Base-by-base conservation (phyloP, 208 protist species). In the Crithidia mellificae region DNA sequence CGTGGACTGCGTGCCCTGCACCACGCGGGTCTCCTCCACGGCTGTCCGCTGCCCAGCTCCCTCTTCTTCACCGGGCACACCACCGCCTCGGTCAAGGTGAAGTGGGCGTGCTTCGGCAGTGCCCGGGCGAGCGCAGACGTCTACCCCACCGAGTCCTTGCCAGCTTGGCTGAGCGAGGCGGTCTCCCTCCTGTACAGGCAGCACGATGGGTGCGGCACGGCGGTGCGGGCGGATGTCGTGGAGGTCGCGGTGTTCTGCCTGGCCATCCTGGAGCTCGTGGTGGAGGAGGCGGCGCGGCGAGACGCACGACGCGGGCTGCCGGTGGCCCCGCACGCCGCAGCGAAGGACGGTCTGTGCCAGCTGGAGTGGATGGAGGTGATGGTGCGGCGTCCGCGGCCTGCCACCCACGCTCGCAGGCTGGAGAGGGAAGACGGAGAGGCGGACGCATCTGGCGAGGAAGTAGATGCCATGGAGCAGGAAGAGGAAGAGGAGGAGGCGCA, bases 61-160 rank as follows among this genome's bases (percentile, higher is more conserved):
- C 47, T 89, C 43, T 89, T 83, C 62, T 57, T 71, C 39, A 36
- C 27, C 20, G 63, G 69, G n/a, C 62, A 50, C 59, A 55, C 58
- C 7, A 8, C 73, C 43, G 47, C 59, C 4, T 12, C 20, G 29
- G n/a, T 53, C 22, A 69, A 71, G 52, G 79, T 76, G 46, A 88
- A 89, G 67, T 74, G 85, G 63, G 56, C 58, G 25, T 82, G 81
- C 78, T 89, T 92, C 64, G 86, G 86, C 44, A 70, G 38, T 41
- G 70, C 83, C 14, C 62, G 68, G 11, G 76, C 75, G 24, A 50
- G 27, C 6, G 69, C 76, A 0, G 56, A 63, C 9, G 9, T 34
- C 14, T 84, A 87, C 50, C 85, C 81, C 29, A 74, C 58, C 2
- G 68, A 65, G 25, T 74, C 68, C 12, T 30, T 74, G 36, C 68